These are phyloP conservation scores for Licmophora abbreviata DNA, from an alignment of 108 stramenopile genomes.

Conservation along the genomic window DNA sequence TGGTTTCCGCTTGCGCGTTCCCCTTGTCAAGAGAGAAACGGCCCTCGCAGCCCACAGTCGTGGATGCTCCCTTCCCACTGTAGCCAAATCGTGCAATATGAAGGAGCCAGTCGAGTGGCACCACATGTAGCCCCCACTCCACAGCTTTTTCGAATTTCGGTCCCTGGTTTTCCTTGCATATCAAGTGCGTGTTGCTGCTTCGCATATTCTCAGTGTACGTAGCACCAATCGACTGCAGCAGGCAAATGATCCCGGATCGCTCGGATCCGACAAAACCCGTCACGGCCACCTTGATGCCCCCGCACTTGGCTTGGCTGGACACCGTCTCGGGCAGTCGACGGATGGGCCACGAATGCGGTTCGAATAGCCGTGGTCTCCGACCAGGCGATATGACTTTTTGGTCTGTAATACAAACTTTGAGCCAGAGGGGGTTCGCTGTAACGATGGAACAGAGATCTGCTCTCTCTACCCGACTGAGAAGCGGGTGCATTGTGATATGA, in stretches of 20 bases:
- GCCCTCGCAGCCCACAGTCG: slow-evolving; percentile 28
- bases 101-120: slow-evolving; percentile 67
- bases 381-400: slow-evolving; percentile 21
- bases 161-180: slow-evolving; percentile 41
- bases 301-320: background rate
- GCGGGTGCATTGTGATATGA: slow-evolving; percentile 16
- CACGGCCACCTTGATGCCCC: slow-evolving; percentile 33
- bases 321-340: slow-evolving; percentile 8
- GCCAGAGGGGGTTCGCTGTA: slow-evolving; percentile 54
- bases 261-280: slow-evolving; percentile 55
- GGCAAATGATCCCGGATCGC: slow-evolving; percentile 38
- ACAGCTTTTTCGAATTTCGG: slow-evolving; percentile 49
- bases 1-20: too few relatives aligned
- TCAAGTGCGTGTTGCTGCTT: slow-evolving; percentile 58
- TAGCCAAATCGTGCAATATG: slow-evolving; percentile 57
- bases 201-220: slow-evolving; percentile 40
- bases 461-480: slow-evolving; percentile 19
- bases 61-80: slow-evolving; percentile 5
- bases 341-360: slow-evolving; percentile 46
- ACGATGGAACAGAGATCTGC: slow-evolving; percentile 33
- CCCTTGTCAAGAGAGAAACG: slow-evolving; percentile 22
- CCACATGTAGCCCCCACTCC: slow-evolving; percentile 67
- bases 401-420: slow-evolving; percentile 35
- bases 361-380: slow-evolving; percentile 31
- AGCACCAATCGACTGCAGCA: slow-evolving; percentile 46